Evolutionary conservation across 768 basidiomycete species (phyloP).

Genomic region (Saitozyma sp.): DNA sequence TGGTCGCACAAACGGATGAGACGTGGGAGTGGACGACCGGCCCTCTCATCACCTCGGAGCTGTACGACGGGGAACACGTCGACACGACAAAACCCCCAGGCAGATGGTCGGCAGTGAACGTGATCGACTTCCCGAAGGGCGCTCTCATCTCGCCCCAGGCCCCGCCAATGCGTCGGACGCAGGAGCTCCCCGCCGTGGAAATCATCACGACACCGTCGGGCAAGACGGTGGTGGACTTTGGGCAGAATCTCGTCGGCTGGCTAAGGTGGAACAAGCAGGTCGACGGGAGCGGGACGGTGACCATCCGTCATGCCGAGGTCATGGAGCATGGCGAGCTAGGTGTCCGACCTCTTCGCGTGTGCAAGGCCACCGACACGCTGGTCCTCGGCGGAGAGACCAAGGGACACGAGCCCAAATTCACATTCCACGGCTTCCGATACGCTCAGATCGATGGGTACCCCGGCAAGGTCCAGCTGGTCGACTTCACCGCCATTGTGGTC

Average conservation of each 20-base stretch:
- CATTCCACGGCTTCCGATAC: slow-evolving; percentile 39
- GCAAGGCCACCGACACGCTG: slow-evolving; percentile 22
- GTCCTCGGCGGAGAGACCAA: slow-evolving; percentile 8
- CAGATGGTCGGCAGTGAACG: background rate
- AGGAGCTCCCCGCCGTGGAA: slow-evolving; percentile 13
- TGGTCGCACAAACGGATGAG: slow-evolving; percentile 15
- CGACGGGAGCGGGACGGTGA: slow-evolving; percentile 10
- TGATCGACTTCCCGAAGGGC: slow-evolving; percentile 10
- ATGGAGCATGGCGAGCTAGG: slow-evolving; percentile 37
- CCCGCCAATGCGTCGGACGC: slow-evolving; percentile 28
- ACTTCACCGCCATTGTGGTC: slow-evolving; percentile 19
- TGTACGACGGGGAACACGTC: slow-evolving; percentile 31
- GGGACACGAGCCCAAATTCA: slow-evolving; percentile 33
- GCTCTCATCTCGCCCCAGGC: slow-evolving; percentile 27
- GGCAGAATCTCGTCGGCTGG: slow-evolving; percentile 43
- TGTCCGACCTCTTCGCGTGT: slow-evolving; percentile 24
- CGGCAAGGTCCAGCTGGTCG: slow-evolving; percentile 3
- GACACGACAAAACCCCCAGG: slow-evolving; percentile 6
- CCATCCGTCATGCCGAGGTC: slow-evolving; percentile 34
- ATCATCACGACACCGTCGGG: slow-evolving; percentile 35
- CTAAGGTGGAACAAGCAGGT: slow-evolving; percentile 13
- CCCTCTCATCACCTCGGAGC: slow-evolving; percentile 17
- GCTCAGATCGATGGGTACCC: slow-evolving; percentile 11
- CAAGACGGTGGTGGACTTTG: slow-evolving; percentile 40
- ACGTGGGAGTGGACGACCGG: slow-evolving; percentile 28